phyloP scores from a whole-genome alignment of 345 rosid species.

The Corchorus olitorius region DNA sequence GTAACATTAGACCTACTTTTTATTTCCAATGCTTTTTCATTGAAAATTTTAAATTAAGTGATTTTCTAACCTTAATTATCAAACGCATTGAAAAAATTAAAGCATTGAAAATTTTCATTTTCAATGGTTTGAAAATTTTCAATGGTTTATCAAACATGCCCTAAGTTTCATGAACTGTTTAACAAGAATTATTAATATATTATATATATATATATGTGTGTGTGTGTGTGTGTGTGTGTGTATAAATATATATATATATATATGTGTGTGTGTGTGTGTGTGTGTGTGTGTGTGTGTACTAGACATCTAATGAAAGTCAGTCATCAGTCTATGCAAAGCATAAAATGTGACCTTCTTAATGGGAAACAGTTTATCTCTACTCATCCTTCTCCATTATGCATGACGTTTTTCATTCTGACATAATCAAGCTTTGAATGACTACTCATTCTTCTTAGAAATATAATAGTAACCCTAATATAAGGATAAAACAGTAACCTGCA shows the following conservation, averaged over 20 bases:
- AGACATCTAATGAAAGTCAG: not conserved
- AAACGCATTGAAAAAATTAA: too few species aligned
- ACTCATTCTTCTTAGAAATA: not conserved
- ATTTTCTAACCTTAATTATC: too few species aligned
- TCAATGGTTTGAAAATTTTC: too few species aligned
- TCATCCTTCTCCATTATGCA: not conserved
- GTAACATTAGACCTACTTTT: too few species aligned
- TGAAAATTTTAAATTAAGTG: too few species aligned
- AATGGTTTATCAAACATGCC: too few species aligned
- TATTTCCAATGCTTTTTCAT: too few species aligned
- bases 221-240: too few species aligned
- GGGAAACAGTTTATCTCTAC: not conserved
- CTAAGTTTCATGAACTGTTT: not conserved
- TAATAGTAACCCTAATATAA: not conserved
- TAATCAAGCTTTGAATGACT: not conserved
- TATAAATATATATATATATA: too few species aligned
- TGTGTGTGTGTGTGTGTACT: not conserved
- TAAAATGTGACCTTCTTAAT: not conserved
- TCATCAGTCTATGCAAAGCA: not conserved
- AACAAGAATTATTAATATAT: not conserved
- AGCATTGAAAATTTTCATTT: too few species aligned
- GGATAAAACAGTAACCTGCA: constrained; percentile 55
- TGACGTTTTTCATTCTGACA: not conserved
- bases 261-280: too few species aligned
- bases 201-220: too few species aligned